A percentile compares a stretch with the other conserved stretches of the same genome.
Evolutionary conservation across 1,139 yeast species (phyloP).

Genomic region (Zygoascus hellenicus): DNA sequence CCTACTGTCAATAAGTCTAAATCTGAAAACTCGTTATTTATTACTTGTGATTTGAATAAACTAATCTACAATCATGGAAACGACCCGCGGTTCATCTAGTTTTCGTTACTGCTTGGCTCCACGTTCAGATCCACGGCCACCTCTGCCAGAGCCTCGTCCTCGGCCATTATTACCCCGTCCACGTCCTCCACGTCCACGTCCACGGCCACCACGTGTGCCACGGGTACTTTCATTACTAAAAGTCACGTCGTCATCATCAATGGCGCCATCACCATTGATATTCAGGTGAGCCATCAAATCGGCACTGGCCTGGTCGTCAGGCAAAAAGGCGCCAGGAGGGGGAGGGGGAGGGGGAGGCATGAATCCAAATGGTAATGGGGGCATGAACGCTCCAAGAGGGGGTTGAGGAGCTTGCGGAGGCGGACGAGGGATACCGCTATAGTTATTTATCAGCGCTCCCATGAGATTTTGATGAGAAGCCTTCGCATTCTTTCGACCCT

Average conservation of each 20-base stretch:
- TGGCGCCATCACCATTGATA: constrained; percentile 13
- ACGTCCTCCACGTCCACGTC: constrained; percentile 23
- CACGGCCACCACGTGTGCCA: constrained; percentile 24
- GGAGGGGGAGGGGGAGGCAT: constrained; percentile 21
- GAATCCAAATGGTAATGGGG: constrained; percentile 8
- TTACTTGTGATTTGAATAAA: too few species aligned
- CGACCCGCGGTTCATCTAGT: too few species aligned
- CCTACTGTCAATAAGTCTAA: not conserved
- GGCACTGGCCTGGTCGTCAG: constrained; percentile 28
- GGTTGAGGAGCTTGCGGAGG: constrained; percentile 23
- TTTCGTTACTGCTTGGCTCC: too few species aligned
- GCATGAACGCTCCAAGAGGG: constrained; percentile 20
- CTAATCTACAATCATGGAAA: too few species aligned
- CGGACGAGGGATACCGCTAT: constrained; percentile 33
- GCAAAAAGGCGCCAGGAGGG: constrained; percentile 17
- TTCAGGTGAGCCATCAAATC: constrained; percentile 29
- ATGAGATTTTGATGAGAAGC: constrained; percentile 40
- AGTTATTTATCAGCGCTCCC: constrained; percentile 39
- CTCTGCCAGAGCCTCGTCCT: not conserved
- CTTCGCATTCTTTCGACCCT: constrained; percentile 35
- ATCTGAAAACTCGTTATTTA: not conserved
- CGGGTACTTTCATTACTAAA: constrained; percentile 28
- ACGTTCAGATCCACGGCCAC: not conserved
- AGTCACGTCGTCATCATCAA: constrained; percentile 10
- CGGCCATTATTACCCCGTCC: constrained; percentile 11